Conservation (phyloP, 305 asterid genomes). For the Fraxinus angustifolia region DNA sequence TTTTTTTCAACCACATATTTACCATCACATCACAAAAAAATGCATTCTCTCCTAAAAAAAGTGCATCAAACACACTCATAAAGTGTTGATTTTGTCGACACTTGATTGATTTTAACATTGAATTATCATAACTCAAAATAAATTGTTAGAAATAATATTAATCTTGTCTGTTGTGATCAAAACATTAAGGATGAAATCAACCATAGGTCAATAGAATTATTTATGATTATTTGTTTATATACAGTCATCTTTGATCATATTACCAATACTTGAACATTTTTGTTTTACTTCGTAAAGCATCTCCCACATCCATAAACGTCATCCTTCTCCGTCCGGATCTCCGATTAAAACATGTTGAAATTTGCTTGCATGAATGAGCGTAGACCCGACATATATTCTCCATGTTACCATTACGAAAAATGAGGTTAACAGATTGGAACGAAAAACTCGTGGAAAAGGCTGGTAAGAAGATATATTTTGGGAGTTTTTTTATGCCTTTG, state of each 20-base stretch:
- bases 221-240: background rate
- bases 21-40: too few species aligned
- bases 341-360: background rate
- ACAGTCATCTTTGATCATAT: background rate
- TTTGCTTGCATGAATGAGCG: background rate
- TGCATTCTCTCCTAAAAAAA: too few species aligned
- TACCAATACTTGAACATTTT: background rate
- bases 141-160: background rate
- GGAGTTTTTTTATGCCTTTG: too few species aligned
- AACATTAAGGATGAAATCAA: background rate
- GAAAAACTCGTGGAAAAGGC: background rate
- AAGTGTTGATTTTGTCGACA: background rate
- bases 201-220: background rate
- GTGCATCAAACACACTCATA: too few species aligned
- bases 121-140: background rate
- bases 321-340: background rate
- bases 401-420: background rate
- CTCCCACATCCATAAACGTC: background rate
- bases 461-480: too few species aligned
- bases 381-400: background rate
- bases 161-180: background rate
- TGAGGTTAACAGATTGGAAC: background rate
- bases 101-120: background rate
- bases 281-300: background rate
- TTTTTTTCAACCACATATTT: too few species aligned